These are phyloP conservation scores for Mrakia hoshinonis DNA, from an alignment of 768 basidiomycete genomes.

Conservation along the genomic window DNA sequence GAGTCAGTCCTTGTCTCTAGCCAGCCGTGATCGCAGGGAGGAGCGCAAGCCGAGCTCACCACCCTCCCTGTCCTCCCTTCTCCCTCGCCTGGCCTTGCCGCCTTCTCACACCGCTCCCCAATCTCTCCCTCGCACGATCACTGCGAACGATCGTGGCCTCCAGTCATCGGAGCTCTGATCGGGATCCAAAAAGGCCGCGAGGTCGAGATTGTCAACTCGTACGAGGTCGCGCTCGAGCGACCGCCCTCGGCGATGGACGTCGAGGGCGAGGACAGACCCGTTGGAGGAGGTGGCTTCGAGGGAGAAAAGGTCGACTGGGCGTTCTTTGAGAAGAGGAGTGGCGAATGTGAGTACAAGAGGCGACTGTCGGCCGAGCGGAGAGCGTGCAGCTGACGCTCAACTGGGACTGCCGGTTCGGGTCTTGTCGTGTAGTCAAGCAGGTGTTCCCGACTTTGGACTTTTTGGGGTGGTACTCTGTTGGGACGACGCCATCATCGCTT, in stretches of 20 bases:
- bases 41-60: conserved; percentile 1
- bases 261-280: not conserved
- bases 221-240: conserved; percentile 62
- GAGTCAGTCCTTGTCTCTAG: not conserved
- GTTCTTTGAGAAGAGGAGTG: conserved; percentile 70
- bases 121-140: too few relatives aligned
- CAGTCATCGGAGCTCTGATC: conserved; percentile 85
- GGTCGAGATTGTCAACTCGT: conserved; percentile 93
- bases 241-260: conserved; percentile 32
- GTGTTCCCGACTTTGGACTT: conserved; percentile 96
- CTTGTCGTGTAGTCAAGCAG: conserved; percentile 66
- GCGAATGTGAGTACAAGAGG: conserved; percentile 54
- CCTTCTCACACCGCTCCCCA: not conserved
- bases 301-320: conserved; percentile 57
- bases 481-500: conserved; percentile 54
- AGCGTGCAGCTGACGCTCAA: not conserved
- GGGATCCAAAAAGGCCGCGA: conserved; percentile 91
- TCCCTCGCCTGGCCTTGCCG: not conserved
- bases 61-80: not conserved
- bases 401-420: not conserved
- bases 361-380: not conserved
- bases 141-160: too few relatives aligned
- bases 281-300: not conserved
- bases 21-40: too few relatives aligned
- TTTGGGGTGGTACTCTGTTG: conserved; percentile 95